A percentile compares a stretch with the other conserved stretches of the same genome.
phyloP scores from a whole-genome alignment of 148 eudicot genomes.

The Dysphania ambrosioides region DNA sequence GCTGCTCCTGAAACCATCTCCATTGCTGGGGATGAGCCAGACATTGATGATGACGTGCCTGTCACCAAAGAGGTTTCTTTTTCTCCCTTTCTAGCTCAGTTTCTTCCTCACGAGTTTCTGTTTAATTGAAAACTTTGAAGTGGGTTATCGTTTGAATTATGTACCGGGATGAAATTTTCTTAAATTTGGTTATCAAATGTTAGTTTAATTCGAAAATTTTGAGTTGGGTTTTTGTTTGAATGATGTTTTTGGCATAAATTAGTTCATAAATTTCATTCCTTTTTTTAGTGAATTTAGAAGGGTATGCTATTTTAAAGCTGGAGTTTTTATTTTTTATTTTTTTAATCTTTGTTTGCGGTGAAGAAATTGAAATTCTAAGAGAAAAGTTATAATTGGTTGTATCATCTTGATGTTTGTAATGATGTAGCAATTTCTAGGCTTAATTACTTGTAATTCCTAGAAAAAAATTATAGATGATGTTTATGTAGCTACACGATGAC shows the following conservation, averaged over 20 bases:
- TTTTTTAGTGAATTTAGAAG: neutral
- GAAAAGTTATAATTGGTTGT: neutral
- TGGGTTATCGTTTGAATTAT: neutral
- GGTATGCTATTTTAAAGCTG: neutral
- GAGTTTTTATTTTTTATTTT: too few species aligned
- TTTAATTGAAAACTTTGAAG: neutral
- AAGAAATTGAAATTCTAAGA: neutral
- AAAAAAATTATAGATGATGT: neutral
- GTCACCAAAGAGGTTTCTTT: conserved; percentile 36
- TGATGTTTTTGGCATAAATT: too few species aligned
- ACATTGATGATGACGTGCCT: conserved; percentile 21
- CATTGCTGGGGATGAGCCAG: conserved; percentile 10
- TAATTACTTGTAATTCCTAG: neutral
- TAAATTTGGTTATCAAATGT: too few species aligned
- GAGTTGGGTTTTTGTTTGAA: too few species aligned
- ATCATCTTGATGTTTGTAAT: neutral
- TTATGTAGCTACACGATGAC: too few species aligned
- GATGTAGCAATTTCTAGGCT: too few species aligned
- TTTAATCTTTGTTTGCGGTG: too few species aligned
- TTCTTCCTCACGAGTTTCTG: neutral
- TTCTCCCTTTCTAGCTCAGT: neutral
- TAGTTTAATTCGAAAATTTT: too few species aligned
- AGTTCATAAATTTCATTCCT: too few species aligned
- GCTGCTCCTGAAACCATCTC: conserved; percentile 41
- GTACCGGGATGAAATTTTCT: neutral